Base-by-base conservation (phyloP, 352 stramenopile species). In the Paralagenidium karlingii region DNA sequence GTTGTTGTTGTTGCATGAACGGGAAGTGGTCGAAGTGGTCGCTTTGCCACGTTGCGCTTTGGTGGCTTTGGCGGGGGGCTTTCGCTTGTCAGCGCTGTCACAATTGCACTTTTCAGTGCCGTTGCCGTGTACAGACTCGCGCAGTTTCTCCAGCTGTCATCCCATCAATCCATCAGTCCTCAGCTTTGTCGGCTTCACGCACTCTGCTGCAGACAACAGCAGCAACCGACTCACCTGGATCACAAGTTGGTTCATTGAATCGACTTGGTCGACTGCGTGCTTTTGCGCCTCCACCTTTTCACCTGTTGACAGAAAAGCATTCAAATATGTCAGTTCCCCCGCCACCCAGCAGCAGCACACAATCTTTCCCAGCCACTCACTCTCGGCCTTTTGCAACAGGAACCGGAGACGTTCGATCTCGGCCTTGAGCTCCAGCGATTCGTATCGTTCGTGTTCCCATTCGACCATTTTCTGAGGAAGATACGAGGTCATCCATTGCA, bases 171-270 rank as follows among this genome's bases (percentile, higher is more conserved):
- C n/a, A n/a, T n/a, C n/a, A n/a, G n/a, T n/a, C n/a, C n/a, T n/a
- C n/a, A n/a, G n/a, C n/a, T n/a, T n/a, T n/a, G n/a, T n/a, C n/a
- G n/a, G n/a, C n/a, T n/a, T n/a, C n/a, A n/a, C n/a, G n/a, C n/a
- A n/a, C n/a, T n/a, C n/a, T n/a, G n/a, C n/a, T n/a, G n/a, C n/a
- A n/a, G n/a, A n/a, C n/a, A n/a, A n/a, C n/a, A n/a, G n/a, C n/a
- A n/a, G n/a, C n/a, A n/a, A n/a, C n/a, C n/a, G n/a, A 8, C 43
- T 6, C 49, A 82, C 65, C 68, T 83, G 69, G 21, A 58, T 61
- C 21, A 88, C 75, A 24, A 88, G 68, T 34, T 84, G 66, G 43
- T 88, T 85, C 40, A 88, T 88, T 7, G 70, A 84, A 48, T 85
- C 75, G 13, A 86, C 53, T 33, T 88, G 75, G 26, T 86, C 75